phyloP scores from a whole-genome alignment of 1,284 basidiomycete species.

The Leccinum subfulvum region DNA sequence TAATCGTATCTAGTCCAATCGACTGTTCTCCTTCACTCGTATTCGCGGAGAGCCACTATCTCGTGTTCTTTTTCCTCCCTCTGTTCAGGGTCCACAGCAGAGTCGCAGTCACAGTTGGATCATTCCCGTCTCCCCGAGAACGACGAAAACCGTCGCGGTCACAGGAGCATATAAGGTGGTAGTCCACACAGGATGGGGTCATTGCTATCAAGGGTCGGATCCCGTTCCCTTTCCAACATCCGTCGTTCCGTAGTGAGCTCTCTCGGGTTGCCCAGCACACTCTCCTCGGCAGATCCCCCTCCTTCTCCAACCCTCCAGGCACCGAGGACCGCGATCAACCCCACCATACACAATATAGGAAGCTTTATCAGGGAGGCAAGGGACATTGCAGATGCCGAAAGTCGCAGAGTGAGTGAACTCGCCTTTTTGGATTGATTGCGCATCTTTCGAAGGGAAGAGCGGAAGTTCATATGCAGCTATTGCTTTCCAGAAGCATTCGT shows the following conservation, averaged over 20 bases:
- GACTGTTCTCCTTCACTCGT: constrained; percentile 6
- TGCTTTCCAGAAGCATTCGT: too few relatives aligned
- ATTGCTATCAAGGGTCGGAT: constrained; percentile 24
- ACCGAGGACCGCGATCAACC: constrained; percentile 46
- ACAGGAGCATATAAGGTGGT: constrained; percentile 20
- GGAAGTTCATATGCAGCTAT: too few relatives aligned
- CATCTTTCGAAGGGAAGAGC: too few relatives aligned
- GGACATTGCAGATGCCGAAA: constrained; percentile 64
- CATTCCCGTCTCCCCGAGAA: constrained; percentile 17
- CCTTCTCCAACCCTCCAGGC: constrained; percentile 4
- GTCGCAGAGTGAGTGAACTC: constrained; percentile 63
- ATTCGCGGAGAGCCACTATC: constrained; percentile 23
- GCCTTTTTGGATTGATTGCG: constrained; percentile 53
- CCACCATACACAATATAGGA: constrained; percentile 56
- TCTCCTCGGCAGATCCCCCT: constrained; percentile 19
- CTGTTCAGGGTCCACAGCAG: constrained; percentile 17
- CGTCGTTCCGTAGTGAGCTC: constrained; percentile 40
- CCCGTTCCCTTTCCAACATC: constrained; percentile 38
- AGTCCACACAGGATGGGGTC: constrained; percentile 14
- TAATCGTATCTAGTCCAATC: too few relatives aligned
- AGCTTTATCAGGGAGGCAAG: constrained; percentile 52
- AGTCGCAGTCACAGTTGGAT: constrained; percentile 20
- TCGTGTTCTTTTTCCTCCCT: constrained; percentile 27
- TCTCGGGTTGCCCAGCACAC: constrained; percentile 19
- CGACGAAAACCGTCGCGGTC: constrained; percentile 18